Percentiles rank a stretch among this genome's conserved stretches.
Evolutionary conservation across 2,329 filamentous ascomycete species (phyloP).

Genomic region (Celoporthe dispersa): DNA sequence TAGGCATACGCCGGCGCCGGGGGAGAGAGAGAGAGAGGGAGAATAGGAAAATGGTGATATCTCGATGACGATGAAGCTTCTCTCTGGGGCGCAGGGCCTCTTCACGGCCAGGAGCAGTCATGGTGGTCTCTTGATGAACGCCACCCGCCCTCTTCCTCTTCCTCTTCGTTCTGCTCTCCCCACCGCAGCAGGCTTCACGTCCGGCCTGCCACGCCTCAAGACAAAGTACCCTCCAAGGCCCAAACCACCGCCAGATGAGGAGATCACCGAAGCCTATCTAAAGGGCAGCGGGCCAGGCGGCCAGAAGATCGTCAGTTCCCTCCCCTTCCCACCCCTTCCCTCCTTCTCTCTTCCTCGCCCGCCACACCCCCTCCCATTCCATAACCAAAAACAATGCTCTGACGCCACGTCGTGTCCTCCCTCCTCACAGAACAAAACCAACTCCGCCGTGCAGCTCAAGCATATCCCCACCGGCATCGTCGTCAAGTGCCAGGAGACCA

Average conservation of each 20-base stretch:
- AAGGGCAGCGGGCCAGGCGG: conserved; percentile 92
- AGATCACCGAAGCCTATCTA: conserved; percentile 84
- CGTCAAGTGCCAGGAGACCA: conserved; percentile 90
- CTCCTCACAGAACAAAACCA: conserved; percentile 81
- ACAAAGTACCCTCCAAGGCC: conserved; percentile 71
- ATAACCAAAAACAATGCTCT: not conserved
- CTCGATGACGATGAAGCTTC: not conserved
- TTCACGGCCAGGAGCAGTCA: too few species aligned
- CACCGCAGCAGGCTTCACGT: conserved; percentile 37
- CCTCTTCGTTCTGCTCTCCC: not conserved
- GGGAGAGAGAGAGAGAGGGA: not conserved
- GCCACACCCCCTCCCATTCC: not conserved
- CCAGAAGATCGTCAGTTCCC: conserved; percentile 78
- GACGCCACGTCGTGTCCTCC: not conserved
- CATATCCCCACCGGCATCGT: conserved; percentile 91
- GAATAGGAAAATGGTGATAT: not conserved
- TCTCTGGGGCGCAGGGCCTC: not conserved
- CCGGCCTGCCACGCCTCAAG: conserved; percentile 35
- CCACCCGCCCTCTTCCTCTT: not conserved
- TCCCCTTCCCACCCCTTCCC: conserved; percentile 17
- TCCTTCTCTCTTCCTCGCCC: conserved; percentile 18
- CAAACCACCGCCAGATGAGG: conserved; percentile 71
- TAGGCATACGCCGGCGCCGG: not conserved
- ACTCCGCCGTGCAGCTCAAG: conserved; percentile 89
- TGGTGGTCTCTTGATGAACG: not conserved